Conservation (phyloP, 148 eudicot species). For the Fagopyrum tataricum region DNA sequence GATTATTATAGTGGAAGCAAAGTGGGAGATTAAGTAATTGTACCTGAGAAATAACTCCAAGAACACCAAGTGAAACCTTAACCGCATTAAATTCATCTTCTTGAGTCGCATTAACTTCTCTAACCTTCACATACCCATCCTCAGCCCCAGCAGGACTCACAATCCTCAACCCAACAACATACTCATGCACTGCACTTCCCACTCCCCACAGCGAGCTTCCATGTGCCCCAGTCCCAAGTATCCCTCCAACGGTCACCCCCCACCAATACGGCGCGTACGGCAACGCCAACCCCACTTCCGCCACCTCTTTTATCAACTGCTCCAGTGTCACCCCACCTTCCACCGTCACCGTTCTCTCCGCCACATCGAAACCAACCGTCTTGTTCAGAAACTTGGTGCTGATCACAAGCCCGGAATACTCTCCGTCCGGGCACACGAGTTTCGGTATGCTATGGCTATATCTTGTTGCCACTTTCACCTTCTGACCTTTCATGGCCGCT, state of each 20-base stretch:
- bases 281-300: slow-evolving; percentile 42
- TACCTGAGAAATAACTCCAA: slow-evolving; percentile 86
- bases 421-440: slow-evolving; percentile 54
- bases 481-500: slow-evolving; percentile 30
- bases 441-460: slow-evolving; percentile 60
- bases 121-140: slow-evolving; percentile 39
- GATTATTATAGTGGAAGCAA: background rate
- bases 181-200: slow-evolving; percentile 68
- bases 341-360: slow-evolving; percentile 26
- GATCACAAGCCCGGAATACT: slow-evolving; percentile 43
- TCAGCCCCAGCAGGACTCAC: slow-evolving; percentile 41
- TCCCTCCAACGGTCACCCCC: slow-evolving; percentile 72
- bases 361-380: slow-evolving; percentile 21
- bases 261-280: slow-evolving; percentile 80
- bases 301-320: slow-evolving; percentile 49
- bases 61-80: slow-evolving; percentile 75
- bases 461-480: slow-evolving; percentile 56
- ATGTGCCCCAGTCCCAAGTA: slow-evolving; percentile 72
- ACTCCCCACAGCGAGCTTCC: slow-evolving; percentile 71
- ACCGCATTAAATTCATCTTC: slow-evolving; percentile 52
- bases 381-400: slow-evolving; percentile 53
- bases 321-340: slow-evolving; percentile 54
- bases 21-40: background rate
- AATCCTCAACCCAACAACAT: slow-evolving; percentile 44
- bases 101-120: slow-evolving; percentile 17